A percentile compares a stretch with the other conserved stretches of the same genome.
Conservation (phyloP, 352 stramenopile species). For the Globisporangium viniferum region DNA sequence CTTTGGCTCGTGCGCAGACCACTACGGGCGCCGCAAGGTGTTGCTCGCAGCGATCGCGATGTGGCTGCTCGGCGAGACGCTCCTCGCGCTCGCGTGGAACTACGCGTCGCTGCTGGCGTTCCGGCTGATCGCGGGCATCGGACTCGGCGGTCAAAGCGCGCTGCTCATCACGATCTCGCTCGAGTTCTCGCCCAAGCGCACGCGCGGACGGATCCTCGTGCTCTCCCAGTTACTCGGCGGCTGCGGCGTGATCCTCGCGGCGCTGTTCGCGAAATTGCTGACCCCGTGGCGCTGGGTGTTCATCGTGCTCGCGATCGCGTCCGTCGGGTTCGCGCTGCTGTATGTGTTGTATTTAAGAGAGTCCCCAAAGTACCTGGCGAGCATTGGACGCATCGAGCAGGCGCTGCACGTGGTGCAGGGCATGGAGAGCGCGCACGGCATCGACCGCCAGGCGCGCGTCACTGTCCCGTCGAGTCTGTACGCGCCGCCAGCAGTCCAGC, state of each 20-base stretch:
- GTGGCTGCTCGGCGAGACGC: constrained; percentile 36
- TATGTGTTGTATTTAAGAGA: constrained; percentile 43
- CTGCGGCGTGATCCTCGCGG: constrained; percentile 37
- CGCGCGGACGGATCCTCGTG: constrained; percentile 55
- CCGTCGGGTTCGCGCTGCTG: constrained; percentile 21
- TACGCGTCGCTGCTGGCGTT: constrained; percentile 41
- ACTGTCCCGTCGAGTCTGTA: constrained; percentile 62
- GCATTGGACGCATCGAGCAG: constrained; percentile 52
- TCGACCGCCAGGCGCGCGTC: constrained; percentile 46
- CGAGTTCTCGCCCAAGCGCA: constrained; percentile 60
- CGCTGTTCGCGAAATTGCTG: constrained; percentile 33
- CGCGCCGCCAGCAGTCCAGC: constrained; percentile 31
- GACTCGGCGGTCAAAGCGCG: constrained; percentile 53
- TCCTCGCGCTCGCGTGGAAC: constrained; percentile 35
- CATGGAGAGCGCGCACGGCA: constrained; percentile 62
- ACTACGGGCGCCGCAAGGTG: constrained; percentile 47
- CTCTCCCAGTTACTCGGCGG: constrained; percentile 38
- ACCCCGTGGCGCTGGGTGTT: constrained; percentile 19
- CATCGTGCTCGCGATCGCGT: constrained; percentile 16
- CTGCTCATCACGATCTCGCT: constrained; percentile 49
- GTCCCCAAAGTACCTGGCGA: constrained; percentile 69
- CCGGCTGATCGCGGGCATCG: constrained; percentile 38
- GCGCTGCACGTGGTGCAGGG: constrained; percentile 45
- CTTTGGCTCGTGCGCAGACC: constrained; percentile 54
- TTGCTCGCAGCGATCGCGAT: constrained; percentile 36